A percentile compares a stretch with the other conserved stretches of the same genome.
Evolutionary conservation across 2,329 filamentous ascomycete genomes (phyloP).

Genomic region (Trichoderma gracile): DNA sequence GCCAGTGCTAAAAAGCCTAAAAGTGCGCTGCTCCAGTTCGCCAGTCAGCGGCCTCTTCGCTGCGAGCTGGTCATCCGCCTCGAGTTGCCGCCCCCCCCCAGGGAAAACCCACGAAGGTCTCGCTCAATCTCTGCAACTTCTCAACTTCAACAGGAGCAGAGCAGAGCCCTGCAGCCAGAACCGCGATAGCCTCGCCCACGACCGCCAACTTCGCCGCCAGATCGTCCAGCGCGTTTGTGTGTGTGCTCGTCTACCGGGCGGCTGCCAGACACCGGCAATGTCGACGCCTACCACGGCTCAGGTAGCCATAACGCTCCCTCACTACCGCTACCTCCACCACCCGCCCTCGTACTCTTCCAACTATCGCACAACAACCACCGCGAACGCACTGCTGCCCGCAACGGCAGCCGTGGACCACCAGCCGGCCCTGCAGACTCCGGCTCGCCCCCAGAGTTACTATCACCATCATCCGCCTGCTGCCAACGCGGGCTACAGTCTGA

Average conservation of each 20-base stretch:
- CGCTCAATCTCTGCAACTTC: too few relatives aligned
- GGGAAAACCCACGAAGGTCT: too few relatives aligned
- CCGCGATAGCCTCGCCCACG: neutral
- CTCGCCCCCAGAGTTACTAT: slow-evolving; percentile 34
- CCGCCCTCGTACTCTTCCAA: slow-evolving; percentile 52
- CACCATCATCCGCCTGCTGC: slow-evolving; percentile 33
- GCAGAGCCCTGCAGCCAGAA: too few relatives aligned
- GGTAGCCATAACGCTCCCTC: slow-evolving; percentile 44
- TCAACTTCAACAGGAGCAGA: neutral
- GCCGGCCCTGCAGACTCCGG: slow-evolving; percentile 31
- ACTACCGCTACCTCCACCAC: slow-evolving; percentile 66
- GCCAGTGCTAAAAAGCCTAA: slow-evolving; percentile 23
- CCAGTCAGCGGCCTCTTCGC: slow-evolving; percentile 9
- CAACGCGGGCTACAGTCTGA: slow-evolving; percentile 36
- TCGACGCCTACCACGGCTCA: slow-evolving; percentile 79
- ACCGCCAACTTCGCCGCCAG: neutral
- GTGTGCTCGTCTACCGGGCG: neutral
- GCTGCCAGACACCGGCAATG: slow-evolving; percentile 49
- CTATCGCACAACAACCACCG: slow-evolving; percentile 35
- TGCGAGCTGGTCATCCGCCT: slow-evolving; percentile 16
- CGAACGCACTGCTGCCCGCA: slow-evolving; percentile 25
- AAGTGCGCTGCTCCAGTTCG: neutral
- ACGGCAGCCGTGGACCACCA: neutral
- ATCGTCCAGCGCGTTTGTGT: neutral
- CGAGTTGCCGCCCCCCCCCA: neutral